Evolutionary conservation across 2,329 filamentous ascomycete species (phyloP).

Genomic region (Neofusicoccum ribis): DNA sequence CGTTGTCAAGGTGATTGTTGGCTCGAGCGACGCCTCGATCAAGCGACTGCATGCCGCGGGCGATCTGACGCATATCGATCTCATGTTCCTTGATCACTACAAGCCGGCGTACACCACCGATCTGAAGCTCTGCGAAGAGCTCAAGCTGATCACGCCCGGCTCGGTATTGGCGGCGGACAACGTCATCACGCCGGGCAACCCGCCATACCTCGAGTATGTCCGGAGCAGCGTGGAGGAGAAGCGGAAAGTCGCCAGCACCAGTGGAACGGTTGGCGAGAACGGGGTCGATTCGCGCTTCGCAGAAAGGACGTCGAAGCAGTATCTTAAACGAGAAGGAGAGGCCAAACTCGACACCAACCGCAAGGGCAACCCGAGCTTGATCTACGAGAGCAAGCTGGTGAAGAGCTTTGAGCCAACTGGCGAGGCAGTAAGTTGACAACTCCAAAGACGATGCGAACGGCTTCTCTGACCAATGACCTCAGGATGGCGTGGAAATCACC

Average conservation of each 20-base stretch:
- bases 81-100: conserved; percentile 79
- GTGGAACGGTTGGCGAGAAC: conserved; percentile 27
- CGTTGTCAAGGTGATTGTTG: conserved; percentile 69
- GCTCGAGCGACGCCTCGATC: conserved; percentile 66
- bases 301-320: conserved; percentile 51
- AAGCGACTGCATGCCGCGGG: conserved; percentile 58
- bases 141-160: conserved; percentile 64
- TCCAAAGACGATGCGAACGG: background rate
- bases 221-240: conserved; percentile 65
- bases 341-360: conserved; percentile 43
- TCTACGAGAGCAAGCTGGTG: conserved; percentile 65
- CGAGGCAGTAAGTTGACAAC: conserved; percentile 54
- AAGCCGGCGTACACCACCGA: conserved; percentile 75
- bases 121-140: conserved; percentile 72
- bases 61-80: conserved; percentile 60
- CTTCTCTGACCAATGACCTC: conserved; percentile 18
- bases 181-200: conserved; percentile 70
- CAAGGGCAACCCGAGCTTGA: conserved; percentile 62
- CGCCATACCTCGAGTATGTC: conserved; percentile 70
- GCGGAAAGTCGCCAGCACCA: conserved; percentile 41
- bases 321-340: conserved; percentile 47
- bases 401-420: conserved; percentile 70
- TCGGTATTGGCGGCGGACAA: conserved; percentile 69
- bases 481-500: conserved; percentile 70
- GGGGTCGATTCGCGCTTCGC: conserved; percentile 43